Evolutionary conservation across 805 yeast species (phyloP).

Genomic region (Metschnikowia anglica): DNA sequence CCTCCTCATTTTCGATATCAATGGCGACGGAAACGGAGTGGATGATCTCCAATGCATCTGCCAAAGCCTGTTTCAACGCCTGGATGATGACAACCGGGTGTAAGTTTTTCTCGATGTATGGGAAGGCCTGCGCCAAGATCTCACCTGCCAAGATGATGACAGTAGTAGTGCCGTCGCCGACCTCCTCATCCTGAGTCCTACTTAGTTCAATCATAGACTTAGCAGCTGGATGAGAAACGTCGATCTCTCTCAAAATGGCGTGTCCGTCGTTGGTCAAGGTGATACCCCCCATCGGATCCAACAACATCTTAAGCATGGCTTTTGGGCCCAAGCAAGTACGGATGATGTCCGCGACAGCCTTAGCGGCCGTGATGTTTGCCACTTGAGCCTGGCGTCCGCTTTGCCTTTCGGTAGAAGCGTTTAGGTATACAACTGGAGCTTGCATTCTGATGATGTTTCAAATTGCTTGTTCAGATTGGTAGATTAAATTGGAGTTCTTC

Average conservation of each 20-base stretch:
- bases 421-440: conserved; percentile 49
- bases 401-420: conserved; percentile 89
- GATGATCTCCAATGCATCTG: conserved; percentile 87
- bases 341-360: conserved; percentile 96
- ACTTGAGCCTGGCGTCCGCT: conserved; percentile 96
- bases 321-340: conserved; percentile 98
- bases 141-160: conserved; percentile 97
- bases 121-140: conserved; percentile 90
- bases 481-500: no score
- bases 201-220: conserved; percentile 96
- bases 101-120: conserved; percentile 89
- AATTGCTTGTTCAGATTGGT: no score
- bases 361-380: conserved; percentile 98
- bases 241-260: conserved; percentile 95
- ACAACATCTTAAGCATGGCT: conserved; percentile 96
- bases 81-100: conserved; percentile 96
- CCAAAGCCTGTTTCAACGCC: conserved; percentile 86
- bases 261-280: conserved; percentile 98
- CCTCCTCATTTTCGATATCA: conserved; percentile 77
- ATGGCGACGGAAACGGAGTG: conserved; percentile 81
- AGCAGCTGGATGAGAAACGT: conserved; percentile 98
- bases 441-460: conserved; percentile 35
- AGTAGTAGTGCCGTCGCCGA: conserved; percentile 97
- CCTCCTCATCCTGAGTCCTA: conserved; percentile 98
- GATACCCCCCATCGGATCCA: conserved; percentile 96